phyloP scores from a whole-genome alignment of 2,329 filamentous ascomycete genomes.

The Sclerotinia borealis region DNA sequence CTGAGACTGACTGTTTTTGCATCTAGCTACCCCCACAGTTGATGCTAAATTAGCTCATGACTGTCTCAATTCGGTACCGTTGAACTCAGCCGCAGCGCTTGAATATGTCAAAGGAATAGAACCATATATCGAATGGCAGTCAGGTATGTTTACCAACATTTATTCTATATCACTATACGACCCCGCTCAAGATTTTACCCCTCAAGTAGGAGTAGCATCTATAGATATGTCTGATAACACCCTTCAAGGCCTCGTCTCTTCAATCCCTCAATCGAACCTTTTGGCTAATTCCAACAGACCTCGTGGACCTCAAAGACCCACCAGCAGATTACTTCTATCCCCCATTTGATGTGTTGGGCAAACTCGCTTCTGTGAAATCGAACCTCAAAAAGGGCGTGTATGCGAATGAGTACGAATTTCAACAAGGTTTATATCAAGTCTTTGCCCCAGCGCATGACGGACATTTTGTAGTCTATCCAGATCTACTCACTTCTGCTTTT shows the following conservation, averaged over 20 bases:
- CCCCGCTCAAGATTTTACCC: background rate
- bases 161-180: background rate
- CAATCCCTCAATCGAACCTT: background rate
- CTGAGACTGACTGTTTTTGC: background rate
- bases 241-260: background rate
- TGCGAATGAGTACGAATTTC: conserved; percentile 49
- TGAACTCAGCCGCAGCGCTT: conserved; percentile 25
- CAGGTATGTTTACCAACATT: conserved; percentile 18
- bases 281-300: conserved; percentile 20
- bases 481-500: conserved; percentile 47
- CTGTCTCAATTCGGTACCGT: conserved; percentile 29
- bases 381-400: conserved; percentile 39
- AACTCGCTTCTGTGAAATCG: conserved; percentile 40
- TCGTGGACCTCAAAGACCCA: conserved; percentile 41
- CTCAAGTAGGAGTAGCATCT: background rate
- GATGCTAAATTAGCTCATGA: conserved; percentile 28
- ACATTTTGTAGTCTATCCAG: conserved; percentile 53
- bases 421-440: conserved; percentile 46
- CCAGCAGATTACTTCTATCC: conserved; percentile 46
- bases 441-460: conserved; percentile 56
- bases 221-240: background rate
- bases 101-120: conserved; percentile 23
- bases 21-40: conserved; percentile 26
- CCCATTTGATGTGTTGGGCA: conserved; percentile 41
- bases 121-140: conserved; percentile 31